Base-by-base conservation (phyloP, 1,139 yeast species). In the Pichia sp. region DNA sequence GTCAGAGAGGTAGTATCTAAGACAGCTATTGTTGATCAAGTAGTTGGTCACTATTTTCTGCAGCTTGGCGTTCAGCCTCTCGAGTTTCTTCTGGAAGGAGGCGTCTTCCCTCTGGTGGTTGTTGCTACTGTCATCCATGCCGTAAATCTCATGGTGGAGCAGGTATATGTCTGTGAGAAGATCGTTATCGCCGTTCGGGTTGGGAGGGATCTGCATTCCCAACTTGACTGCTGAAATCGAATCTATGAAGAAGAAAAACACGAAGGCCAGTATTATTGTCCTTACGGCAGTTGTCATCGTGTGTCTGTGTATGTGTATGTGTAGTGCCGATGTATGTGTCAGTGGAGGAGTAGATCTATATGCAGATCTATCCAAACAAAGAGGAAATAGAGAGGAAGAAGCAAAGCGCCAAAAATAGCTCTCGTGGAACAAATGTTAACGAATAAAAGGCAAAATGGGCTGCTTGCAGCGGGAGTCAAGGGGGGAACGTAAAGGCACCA, bases 1-100 rank as follows among this genome's bases (percentile, higher is more conserved):
- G n/a, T 60, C 63, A 2, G 47, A 31, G 5, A 60, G 46, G 40
- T 58, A 55, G 31, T 59, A 60, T 30, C 63, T 53, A 8, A 60
- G 50, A 52, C 63, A 60, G 13, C 58, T 46, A 34, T 59, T 57
- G 8, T 41, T 40, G 30, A 48, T 8, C 8, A 58, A 30, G 32
- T 60, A 60, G 29, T 41, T 41, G n/a, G 50, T 44, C 3, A 56
- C 47, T 5, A 45, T 40, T 30, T 40, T 29, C 1, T 43, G 34
- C 2, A 55, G 23, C 29, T 49, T 34, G 7, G 32, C 16, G 23
- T 48, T 42, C 13, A 55, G 45, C 5, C 5, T 29, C 8, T 42
- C 44, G 3, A 51, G 23, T 13, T 55, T 19, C 40, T 36, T 36
- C 4, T 36, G 40, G 15, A 36, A 36, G 3, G 40, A 6, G 40